A percentile compares a stretch with the other conserved stretches of the same genome.
Evolutionary conservation across 371 early-diverging fungal genomes (phyloP).

Genomic region (Mucor ambiguus): DNA sequence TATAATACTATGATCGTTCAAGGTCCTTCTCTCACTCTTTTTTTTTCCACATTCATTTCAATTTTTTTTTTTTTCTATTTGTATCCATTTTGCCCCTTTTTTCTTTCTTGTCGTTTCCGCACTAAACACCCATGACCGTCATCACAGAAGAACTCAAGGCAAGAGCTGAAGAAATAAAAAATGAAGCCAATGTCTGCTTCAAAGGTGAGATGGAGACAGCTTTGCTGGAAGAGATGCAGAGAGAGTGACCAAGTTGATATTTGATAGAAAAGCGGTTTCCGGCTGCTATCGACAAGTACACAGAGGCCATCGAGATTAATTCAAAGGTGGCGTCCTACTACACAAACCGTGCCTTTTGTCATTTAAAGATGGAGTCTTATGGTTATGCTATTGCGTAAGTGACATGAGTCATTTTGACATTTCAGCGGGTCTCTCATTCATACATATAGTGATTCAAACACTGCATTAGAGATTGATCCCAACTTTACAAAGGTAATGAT

Average conservation of each 20-base stretch:
- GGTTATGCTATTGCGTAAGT: constrained; percentile 83
- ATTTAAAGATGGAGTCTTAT: constrained; percentile 87
- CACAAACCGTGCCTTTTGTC: constrained; percentile 92
- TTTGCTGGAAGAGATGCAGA: background rate
- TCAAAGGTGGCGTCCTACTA: constrained; percentile 86
- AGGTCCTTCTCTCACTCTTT: background rate
- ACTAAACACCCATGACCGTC: constrained; percentile 1
- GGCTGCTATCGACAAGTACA: constrained; percentile 85
- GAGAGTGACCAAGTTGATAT: background rate
- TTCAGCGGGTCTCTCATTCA: background rate
- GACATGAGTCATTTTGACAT: background rate
- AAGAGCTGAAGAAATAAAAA: constrained; percentile 70
- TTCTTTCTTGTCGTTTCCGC: background rate
- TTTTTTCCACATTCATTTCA: background rate
- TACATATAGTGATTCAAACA: constrained; percentile 74
- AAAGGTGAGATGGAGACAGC: constrained; percentile 45
- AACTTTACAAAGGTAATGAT: constrained; percentile 75
- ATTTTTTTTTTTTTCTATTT: background rate
- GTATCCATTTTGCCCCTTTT: background rate
- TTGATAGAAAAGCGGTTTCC: constrained; percentile 66
- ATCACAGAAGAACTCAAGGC: constrained; percentile 48
- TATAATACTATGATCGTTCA: background rate
- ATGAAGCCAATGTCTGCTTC: constrained; percentile 78
- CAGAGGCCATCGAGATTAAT: constrained; percentile 81
- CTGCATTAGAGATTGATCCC: constrained; percentile 85